These are phyloP conservation scores for Xenoacremonium recifei DNA, from an alignment of 2,329 filamentous ascomycete genomes.

Conservation along the genomic window DNA sequence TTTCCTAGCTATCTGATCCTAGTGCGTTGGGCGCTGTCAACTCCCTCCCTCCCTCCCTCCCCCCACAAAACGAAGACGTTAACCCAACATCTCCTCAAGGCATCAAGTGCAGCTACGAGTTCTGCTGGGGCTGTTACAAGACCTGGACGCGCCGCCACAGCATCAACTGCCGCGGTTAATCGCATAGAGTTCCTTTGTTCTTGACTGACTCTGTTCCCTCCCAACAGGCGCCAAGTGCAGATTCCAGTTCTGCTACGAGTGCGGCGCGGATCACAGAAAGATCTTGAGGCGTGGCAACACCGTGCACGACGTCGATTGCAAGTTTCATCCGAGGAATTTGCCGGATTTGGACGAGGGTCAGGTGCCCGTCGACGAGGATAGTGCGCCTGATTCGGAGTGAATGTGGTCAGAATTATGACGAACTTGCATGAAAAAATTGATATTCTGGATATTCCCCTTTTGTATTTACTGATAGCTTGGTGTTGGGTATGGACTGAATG, in stretches of 20 bases:
- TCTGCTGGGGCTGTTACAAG: conserved; percentile 33
- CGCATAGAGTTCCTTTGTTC: too few relatives aligned
- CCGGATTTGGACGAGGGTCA: too few relatives aligned
- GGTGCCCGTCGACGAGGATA: too few relatives aligned
- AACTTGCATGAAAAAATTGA: too few relatives aligned
- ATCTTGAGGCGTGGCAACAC: conserved; percentile 34
- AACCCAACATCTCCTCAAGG: conserved; percentile 28
- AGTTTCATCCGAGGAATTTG: conserved; percentile 27
- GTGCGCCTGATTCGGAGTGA: too few relatives aligned
- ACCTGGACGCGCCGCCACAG: conserved; percentile 20
- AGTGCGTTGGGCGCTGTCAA: conserved; percentile 12
- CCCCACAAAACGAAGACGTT: conserved; percentile 5
- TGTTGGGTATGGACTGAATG: too few relatives aligned
- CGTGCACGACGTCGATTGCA: conserved; percentile 28
- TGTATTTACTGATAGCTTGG: too few relatives aligned
- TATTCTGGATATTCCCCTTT: too few relatives aligned
- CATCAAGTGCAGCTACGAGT: conserved; percentile 32
- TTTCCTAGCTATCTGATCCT: too few relatives aligned
- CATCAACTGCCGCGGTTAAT: conserved; percentile 20
- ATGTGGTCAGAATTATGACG: too few relatives aligned
- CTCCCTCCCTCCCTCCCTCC: background rate
- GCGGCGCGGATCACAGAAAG: conserved; percentile 31
- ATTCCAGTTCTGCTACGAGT: conserved; percentile 35
- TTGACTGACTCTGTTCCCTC: too few relatives aligned
- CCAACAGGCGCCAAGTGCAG: conserved; percentile 27